Conservation (phyloP, 495 filamentous ascomycete genomes). For the Xylaria grammica region DNA sequence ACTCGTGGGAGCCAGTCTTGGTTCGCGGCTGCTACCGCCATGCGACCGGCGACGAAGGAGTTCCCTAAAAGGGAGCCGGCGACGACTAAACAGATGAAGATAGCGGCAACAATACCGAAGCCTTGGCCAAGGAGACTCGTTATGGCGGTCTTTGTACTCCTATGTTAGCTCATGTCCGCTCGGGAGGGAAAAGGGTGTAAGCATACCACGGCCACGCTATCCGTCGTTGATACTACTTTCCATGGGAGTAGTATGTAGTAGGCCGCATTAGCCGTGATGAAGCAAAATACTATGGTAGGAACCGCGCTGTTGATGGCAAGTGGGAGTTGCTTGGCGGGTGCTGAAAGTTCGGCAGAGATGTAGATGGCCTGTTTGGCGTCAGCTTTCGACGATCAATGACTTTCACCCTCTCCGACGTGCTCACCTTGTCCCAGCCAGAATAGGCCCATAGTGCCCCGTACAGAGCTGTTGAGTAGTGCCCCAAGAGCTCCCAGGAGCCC, state of each 20-base stretch:
- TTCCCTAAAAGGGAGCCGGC: constrained; percentile 62
- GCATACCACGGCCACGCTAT: constrained; percentile 62
- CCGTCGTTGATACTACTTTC: constrained; percentile 55
- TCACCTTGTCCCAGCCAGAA: constrained; percentile 65
- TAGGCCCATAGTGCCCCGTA: constrained; percentile 65
- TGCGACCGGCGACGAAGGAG: constrained; percentile 60
- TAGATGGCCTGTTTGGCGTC: constrained; percentile 52
- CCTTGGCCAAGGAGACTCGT: constrained; percentile 54
- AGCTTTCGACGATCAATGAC: constrained; percentile 6
- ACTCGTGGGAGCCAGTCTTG: constrained; percentile 55
- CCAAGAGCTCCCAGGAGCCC: constrained; percentile 55
- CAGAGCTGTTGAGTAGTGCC: constrained; percentile 57
- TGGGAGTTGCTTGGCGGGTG: constrained; percentile 58
- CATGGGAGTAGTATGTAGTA: constrained; percentile 64
- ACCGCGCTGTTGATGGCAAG: constrained; percentile 61
- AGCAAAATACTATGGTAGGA: constrained; percentile 60
- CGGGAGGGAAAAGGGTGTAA: neutral
- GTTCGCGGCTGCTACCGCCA: constrained; percentile 61
- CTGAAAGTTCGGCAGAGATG: constrained; percentile 57
- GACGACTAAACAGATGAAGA: constrained; percentile 58
- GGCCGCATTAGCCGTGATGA: constrained; percentile 56
- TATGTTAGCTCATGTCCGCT: neutral
- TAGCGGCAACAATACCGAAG: constrained; percentile 52
- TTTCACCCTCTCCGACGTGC: constrained; percentile 11
- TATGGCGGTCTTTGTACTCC: constrained; percentile 53